Evolutionary conservation across 2,329 filamentous ascomycete species (phyloP).

Genomic region (Scopulariopsis brevicaulis): DNA sequence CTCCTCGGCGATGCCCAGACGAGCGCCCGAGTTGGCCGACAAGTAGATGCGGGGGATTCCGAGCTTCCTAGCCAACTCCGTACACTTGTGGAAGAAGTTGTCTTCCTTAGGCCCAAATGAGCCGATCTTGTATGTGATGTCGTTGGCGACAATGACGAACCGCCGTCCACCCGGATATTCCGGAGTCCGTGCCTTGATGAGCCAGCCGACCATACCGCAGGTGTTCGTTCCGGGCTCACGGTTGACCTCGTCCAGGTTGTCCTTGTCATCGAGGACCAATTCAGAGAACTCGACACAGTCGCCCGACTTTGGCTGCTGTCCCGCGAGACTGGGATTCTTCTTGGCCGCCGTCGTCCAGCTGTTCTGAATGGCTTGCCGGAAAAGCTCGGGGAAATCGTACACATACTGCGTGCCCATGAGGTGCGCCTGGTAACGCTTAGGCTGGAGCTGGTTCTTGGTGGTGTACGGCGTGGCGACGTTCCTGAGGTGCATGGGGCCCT

Average conservation of each 20-base stretch:
- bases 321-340: slow-evolving; percentile 60
- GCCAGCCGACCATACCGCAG: slow-evolving; percentile 98
- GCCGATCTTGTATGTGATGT: slow-evolving; percentile 98
- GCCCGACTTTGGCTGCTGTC: slow-evolving; percentile 73
- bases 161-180: slow-evolving; percentile 88
- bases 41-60: slow-evolving; percentile 96
- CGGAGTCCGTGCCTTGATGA: slow-evolving; percentile 86
- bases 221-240: slow-evolving; percentile 92
- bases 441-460: slow-evolving; percentile 97
- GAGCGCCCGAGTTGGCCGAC: slow-evolving; percentile 96
- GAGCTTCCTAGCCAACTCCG: slow-evolving; percentile 83
- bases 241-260: slow-evolving; percentile 85
- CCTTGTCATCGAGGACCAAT: slow-evolving; percentile 86
- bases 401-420: slow-evolving; percentile 99
- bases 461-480: slow-evolving; percentile 87
- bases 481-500: slow-evolving; percentile 88
- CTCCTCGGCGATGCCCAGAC: slow-evolving; percentile 92
- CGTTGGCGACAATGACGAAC: slow-evolving; percentile 96
- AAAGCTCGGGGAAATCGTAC: slow-evolving; percentile 98
- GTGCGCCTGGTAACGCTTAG: slow-evolving; percentile 98
- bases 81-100: slow-evolving; percentile 98
- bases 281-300: slow-evolving; percentile 93
- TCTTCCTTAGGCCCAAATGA: slow-evolving; percentile 96
- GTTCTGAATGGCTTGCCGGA: slow-evolving; percentile 96
- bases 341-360: slow-evolving; percentile 71